Evolutionary conservation across 1,284 basidiomycete species (phyloP), one percentile per base, ranked within the genome.

Genomic region (Rhodotorula glutinis): DNA sequence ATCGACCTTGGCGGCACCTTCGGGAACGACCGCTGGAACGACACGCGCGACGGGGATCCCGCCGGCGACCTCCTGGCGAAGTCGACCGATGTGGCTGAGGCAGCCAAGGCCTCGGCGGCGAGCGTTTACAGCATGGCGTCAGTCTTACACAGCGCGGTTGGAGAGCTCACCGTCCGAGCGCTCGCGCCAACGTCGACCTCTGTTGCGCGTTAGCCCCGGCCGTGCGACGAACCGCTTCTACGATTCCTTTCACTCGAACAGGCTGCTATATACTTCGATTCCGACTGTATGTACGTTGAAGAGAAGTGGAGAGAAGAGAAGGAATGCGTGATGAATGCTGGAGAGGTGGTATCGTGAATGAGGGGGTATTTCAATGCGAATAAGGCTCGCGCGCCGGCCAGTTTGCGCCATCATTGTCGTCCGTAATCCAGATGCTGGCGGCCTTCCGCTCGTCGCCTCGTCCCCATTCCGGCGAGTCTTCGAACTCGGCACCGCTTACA

Each of bases 401-500:
- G 52, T 64, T 64, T 19, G 44, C 33, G 3, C 38, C 52, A 52
- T 72, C 70, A 2, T 3, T 10, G 17, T 66, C 63, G 63, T 84
- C 83, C 44, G 63, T 71, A 60, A 84, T 77, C 74, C 79, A 78
- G 51, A 84, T 83, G 47, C 77, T 80, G 7, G 80, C 79, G 66
- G 79, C 80, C 30, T 76, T 67, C 53, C 78, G 75, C 60, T 78
- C 64, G 63, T 75, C 64, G 62, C 78, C 75, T 54, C 77, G 51
- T 74, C 71, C 79, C 53, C 75, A 76, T 54, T 77, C 73, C 1
- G 53, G 55, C 10, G 41, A 40, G 51, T 72, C 68, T 29, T 57
- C 67, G 30, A 70, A 59, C 72, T 83, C 85, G 29, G 81, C 80
- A 4, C 85, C 85, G 17, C 77, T 76, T 9, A 84, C 85, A 82